Evolutionary conservation across 2,329 filamentous ascomycete species (phyloP).

Genomic region (Didymella keratinophila): DNA sequence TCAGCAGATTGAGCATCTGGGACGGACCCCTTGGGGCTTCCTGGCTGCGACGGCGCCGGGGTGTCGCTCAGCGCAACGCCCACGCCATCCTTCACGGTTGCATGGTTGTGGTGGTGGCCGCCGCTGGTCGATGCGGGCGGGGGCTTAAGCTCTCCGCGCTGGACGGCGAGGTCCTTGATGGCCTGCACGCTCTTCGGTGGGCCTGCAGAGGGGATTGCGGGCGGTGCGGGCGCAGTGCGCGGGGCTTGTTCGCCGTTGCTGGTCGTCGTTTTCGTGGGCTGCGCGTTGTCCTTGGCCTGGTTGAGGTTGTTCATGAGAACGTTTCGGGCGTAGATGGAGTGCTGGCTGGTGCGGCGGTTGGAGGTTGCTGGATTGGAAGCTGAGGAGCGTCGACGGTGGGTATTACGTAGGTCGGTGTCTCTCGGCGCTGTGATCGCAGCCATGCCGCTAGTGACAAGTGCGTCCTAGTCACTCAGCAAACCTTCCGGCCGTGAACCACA

Average conservation of each 20-base stretch:
- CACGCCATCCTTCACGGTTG: slow-evolving; percentile 52
- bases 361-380: slow-evolving; percentile 24
- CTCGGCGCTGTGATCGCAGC: slow-evolving; percentile 27
- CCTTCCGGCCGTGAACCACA: slow-evolving; percentile 12
- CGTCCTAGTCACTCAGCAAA: slow-evolving; percentile 11
- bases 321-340: slow-evolving; percentile 59
- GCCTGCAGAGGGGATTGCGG: slow-evolving; percentile 23
- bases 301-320: slow-evolving; percentile 58
- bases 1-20: slow-evolving; percentile 19
- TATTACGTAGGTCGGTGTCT: slow-evolving; percentile 26
- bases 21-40: slow-evolving; percentile 68
- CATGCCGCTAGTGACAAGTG: slow-evolving; percentile 18
- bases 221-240: slow-evolving; percentile 34
- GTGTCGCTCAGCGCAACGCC: slow-evolving; percentile 68
- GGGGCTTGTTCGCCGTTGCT: slow-evolving; percentile 30
- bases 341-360: slow-evolving; percentile 52
- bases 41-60: slow-evolving; percentile 67
- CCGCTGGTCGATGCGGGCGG: slow-evolving; percentile 29
- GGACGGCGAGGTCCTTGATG: slow-evolving; percentile 33
- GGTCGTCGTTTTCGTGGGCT: slow-evolving; percentile 19
- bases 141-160: slow-evolving; percentile 45
- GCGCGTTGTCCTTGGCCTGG: slow-evolving; percentile 33
- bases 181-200: slow-evolving; percentile 36
- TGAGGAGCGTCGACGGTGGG: slow-evolving; percentile 32
- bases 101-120: slow-evolving; percentile 26